Base-by-base conservation (phyloP, 75 land plant species). In the Cryptomeria japonica region DNA sequence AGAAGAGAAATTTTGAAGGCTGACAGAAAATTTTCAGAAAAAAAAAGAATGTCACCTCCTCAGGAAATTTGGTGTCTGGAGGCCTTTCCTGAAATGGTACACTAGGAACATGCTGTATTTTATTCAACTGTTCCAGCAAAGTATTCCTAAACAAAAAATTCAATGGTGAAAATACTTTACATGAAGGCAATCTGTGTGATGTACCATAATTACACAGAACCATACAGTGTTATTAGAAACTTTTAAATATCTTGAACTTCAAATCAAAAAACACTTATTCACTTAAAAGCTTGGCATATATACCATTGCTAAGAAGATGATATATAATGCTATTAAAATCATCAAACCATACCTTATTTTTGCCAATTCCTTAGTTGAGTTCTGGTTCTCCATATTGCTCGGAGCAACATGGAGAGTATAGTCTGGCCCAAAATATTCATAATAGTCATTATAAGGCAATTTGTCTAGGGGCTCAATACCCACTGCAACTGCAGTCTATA, bases 361-460 rank as follows among this genome's bases (percentile, higher is more conserved):
- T n/a, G 93, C 93, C n/a, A 94, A 80, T 84, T 93, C 95, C 46
- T 53, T 89, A 44, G 76, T 53, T 31, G 92, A 70, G 85, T 94
- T 94, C 51, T 85, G 93, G 84, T 94, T 94, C 83, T 93, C 94
- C 92, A 93, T 92, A 41, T 88, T 90, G 51, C 89, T 93, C 3
- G 95, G 95, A 46, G 90, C 87, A 73, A 93, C 91, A 85, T 94
- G 94, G 82, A 94, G 93, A n/a, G 86, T 89, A 82, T 94, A 94
- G 68, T 94, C 95, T 56, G 95, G 95, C 53, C 95, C 95, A 92
- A 93, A 94, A 53, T 94, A 94, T 80, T 94, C 95, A 89, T 89
- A 94, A 75, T 94, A 94, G 34, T 94, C 95, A 88, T 94, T 93
- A 84, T 90, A 88, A 15, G 95, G 95, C 89, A 94, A 91, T 77